Evolutionary conservation across 2,329 filamentous ascomycete genomes (phyloP), one percentile per base, ranked within the genome.

Genomic region (Aspergillus luchuensis): DNA sequence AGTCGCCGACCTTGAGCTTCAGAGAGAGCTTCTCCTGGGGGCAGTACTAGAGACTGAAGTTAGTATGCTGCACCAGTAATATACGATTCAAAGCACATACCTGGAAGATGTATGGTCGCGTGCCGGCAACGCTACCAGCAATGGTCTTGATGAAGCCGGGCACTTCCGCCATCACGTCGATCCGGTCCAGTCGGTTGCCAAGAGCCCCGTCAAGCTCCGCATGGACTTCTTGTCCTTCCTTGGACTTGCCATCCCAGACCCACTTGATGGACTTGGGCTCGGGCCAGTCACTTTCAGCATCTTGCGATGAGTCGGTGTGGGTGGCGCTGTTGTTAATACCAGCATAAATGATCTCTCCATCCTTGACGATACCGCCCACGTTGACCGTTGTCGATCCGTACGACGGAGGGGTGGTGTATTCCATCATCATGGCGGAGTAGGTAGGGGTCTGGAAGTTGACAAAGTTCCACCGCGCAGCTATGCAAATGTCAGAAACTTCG

Each of bases 21-120:
- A 99, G 80, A 15, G 85, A 86, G 59, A 91, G 83, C 71, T 86
- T 86, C 60, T 84, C 78, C 62, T 81, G 79, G 38, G 91, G 89
- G 17, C 83, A 84, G 78, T 89, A 98, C 90, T 97, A 66, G 30
- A 57, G 23, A 17, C 33, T 5, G 15, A 36, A n/a, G 56, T 65
- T 51, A 67, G 69, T 72, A 64, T 41, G 49, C 41, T 41, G 54
- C 39, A 52, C 58, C 57, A n/a, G 30, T 19, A 28, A 4, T 11
- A 33, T 28, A 60, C 43, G 33, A 28, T 47, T 19, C 25, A n/a
- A 25, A 7, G 17, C 38, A 75, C 84, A 67, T 77, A 93, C 91
- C 84, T 96, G 95, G 80, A 97, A 99, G 70, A 99, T 98, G 77
- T 97, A 99, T 5, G 95, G 95, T 82, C 92, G 95, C 28, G 95